Percentiles rank a stretch among this genome's conserved stretches.
phyloP scores from a whole-genome alignment of 2,329 filamentous ascomycete genomes.

The Beauveria sp. region DNA sequence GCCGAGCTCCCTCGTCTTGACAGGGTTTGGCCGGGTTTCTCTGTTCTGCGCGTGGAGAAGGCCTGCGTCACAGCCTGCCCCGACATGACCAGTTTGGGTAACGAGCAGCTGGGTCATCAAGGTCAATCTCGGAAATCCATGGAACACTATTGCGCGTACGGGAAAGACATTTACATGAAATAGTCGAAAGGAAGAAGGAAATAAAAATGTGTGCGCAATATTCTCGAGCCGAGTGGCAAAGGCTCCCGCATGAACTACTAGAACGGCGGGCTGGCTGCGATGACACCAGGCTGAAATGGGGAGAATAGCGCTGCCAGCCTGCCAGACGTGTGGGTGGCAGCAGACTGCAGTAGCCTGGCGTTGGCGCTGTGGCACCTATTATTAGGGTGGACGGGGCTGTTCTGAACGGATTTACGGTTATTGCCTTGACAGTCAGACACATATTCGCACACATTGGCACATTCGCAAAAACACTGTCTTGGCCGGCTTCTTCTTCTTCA shows the following conservation, averaged over 20 bases:
- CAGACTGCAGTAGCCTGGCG: not conserved
- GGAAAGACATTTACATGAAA: not conserved
- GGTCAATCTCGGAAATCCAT: not conserved
- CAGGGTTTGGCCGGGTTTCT: not conserved
- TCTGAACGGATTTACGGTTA: not conserved
- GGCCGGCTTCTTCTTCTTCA: not conserved
- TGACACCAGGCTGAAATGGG: not conserved
- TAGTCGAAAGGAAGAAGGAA: not conserved
- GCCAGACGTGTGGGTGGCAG: not conserved
- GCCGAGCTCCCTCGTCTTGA: not conserved
- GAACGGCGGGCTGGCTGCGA: slow-evolving; percentile 1
- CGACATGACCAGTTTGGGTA: not conserved
- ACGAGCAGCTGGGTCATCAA: not conserved
- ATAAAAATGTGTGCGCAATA: not conserved
- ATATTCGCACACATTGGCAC: not conserved
- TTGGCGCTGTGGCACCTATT: not conserved
- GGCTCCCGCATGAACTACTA: slow-evolving; percentile 8
- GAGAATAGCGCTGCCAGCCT: not conserved
- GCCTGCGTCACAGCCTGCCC: not conserved
- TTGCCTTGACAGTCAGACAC: too few species aligned
- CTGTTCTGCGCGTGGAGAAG: not conserved
- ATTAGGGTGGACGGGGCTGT: not conserved
- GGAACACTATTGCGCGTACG: not conserved
- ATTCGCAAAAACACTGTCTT: not conserved
- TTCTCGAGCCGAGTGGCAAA: slow-evolving; percentile 9